A percentile compares a stretch with the other conserved stretches of the same genome.
Evolutionary conservation across 805 yeast species (phyloP).

Genomic region (Myxozyma nipponensis): DNA sequence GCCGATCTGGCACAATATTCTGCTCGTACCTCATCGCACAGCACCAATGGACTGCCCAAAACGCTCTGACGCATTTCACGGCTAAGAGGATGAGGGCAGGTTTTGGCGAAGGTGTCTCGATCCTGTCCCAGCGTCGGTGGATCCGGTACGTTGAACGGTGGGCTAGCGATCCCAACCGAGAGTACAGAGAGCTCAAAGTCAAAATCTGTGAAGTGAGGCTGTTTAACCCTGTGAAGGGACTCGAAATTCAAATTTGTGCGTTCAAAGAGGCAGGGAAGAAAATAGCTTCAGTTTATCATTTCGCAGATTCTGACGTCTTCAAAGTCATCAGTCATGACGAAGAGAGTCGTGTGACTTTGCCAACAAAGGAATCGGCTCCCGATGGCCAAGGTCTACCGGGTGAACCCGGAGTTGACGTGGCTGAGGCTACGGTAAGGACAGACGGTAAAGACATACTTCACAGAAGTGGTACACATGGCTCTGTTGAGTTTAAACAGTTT

Average conservation of each 20-base stretch:
- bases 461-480: constrained; percentile 8
- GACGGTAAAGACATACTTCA: constrained; percentile 2
- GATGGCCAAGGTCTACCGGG: neutral
- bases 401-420: neutral
- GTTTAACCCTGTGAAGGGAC: constrained; percentile 25
- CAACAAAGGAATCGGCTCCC: neutral
- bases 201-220: constrained; percentile 26
- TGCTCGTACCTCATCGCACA: constrained; percentile 65
- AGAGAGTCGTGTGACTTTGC: no score
- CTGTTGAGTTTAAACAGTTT: neutral
- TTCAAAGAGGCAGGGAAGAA: constrained; percentile 25
- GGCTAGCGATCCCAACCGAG: constrained; percentile 26
- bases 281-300: constrained; percentile 18
- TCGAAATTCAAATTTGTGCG: constrained; percentile 26
- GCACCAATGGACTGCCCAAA: constrained; percentile 39
- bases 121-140: constrained; percentile 64
- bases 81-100: constrained; percentile 52
- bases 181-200: constrained; percentile 25
- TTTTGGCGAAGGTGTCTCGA: constrained; percentile 66
- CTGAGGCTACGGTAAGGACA: neutral
- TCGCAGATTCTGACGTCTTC: constrained; percentile 13
- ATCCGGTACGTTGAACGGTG: constrained; percentile 52
- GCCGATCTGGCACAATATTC: constrained; percentile 76
- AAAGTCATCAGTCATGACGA: neutral
- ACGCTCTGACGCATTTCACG: constrained; percentile 54